Base-by-base conservation (phyloP, 495 filamentous ascomycete genomes). In the Xylaria venustula region DNA sequence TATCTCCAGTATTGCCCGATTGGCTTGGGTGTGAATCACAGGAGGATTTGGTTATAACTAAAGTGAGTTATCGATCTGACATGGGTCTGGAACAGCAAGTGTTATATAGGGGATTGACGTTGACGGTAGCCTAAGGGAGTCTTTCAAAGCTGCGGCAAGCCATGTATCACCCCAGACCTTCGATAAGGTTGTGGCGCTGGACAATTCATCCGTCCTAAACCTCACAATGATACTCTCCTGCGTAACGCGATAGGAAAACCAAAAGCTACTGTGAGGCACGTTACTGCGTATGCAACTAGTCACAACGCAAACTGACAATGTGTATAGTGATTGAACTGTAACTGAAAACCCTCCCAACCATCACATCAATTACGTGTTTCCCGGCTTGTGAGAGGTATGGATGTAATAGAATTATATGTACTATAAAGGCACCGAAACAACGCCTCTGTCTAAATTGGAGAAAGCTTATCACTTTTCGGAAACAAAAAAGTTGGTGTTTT, bases 121-220 rank as follows among this genome's bases (percentile, higher is more conserved):
- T 52, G 47, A 60, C 57, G 45, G 32, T 45, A 46, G n/a, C 37
- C 37, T n/a, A 20, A 32, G 46, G 47, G 32, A 60, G 36, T 20
- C 46, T 32, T n/a, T n/a, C 49, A 54, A 28, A 53, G 45, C 45
- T 47, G 37, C 42, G 34, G 49, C 58, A 61, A 46, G 40, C 40
- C 26, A 52, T 36, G 36, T 61, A 41, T 50, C 58, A 50, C 19
- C 34, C 25, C n/a, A 28, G 30, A 36, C 15, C 22, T 8, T 23
- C 42, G 14, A 30, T 25, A 36, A 9, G 32, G 36, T 28, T 36
- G 42, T 57, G 54, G 28, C 54, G 28, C 32, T 41, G 23, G 22
- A n/a, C 53, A 36, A 23, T 1, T 6, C 19, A 17, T 7, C 6
- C 14, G 15, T 20, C 9, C 1, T 15, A 22, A 30, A 40, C 1